Evolutionary conservation across 441 rosid genomes (phyloP).

Genomic region (Populus trichocarpa): DNA sequence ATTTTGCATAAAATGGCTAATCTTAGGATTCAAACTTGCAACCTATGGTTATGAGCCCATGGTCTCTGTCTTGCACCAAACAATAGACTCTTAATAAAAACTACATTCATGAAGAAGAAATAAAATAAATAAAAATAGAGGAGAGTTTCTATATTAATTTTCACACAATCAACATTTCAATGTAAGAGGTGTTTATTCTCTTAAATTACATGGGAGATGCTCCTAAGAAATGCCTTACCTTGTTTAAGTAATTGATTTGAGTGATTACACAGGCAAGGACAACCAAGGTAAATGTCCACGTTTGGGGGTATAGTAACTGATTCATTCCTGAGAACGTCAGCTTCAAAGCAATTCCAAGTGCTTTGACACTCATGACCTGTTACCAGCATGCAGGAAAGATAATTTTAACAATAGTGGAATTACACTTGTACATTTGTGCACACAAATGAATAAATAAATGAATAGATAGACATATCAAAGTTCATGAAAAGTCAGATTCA

Average conservation of each 20-base stretch:
- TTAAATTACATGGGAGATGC: not conserved
- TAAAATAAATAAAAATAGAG: not conserved
- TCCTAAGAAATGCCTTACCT: conserved; percentile 37
- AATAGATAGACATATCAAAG: not conserved
- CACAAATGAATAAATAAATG: not conserved
- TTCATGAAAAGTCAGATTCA: not conserved
- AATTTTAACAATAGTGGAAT: not conserved
- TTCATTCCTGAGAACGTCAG: conserved; percentile 70
- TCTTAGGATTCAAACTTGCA: conserved; percentile 6
- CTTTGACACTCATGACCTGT: conserved; percentile 91
- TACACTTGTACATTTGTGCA: not conserved
- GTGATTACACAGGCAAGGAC: conserved; percentile 54
- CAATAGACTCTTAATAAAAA: not conserved
- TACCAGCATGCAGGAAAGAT: conserved; percentile 9
- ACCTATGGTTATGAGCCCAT: not conserved
- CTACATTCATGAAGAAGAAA: not conserved
- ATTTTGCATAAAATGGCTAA: not conserved
- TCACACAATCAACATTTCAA: not conserved
- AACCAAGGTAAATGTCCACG: conserved; percentile 65
- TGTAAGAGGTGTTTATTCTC: not conserved
- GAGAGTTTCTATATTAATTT: not conserved
- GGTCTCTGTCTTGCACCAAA: not conserved
- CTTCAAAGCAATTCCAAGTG: conserved; percentile 79
- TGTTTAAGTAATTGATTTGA: conserved; percentile 80
- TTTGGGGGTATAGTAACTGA: conserved; percentile 67